Evolutionary conservation across 2,329 filamentous ascomycete species (phyloP).

Genomic region (Penicillium sclerotiorum): DNA sequence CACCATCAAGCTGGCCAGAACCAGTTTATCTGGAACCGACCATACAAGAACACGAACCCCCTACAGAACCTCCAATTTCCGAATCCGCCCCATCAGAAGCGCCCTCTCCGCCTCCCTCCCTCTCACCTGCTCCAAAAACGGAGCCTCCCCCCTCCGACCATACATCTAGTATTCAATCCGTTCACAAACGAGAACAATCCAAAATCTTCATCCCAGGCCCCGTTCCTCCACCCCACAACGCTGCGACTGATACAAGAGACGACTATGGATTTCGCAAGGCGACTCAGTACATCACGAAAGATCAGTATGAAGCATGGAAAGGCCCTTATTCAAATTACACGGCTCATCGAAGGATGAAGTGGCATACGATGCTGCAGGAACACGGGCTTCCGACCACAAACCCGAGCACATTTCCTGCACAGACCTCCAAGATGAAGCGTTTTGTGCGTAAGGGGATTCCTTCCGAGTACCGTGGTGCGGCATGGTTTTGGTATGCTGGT

Average conservation of each 20-base stretch:
- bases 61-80: constrained; percentile 11
- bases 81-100: constrained; percentile 7
- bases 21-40: background rate
- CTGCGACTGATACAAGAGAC: constrained; percentile 59
- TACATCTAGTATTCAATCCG: constrained; percentile 9
- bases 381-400: constrained; percentile 70
- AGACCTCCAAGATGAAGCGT: constrained; percentile 80
- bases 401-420: constrained; percentile 77
- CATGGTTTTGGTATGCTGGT: constrained; percentile 96
- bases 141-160: constrained; percentile 6
- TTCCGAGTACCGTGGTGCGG: constrained; percentile 89
- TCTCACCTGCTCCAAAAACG: constrained; percentile 4
- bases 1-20: constrained; percentile 6
- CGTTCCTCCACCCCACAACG: constrained; percentile 41
- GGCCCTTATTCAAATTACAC: constrained; percentile 73
- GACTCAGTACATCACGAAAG: constrained; percentile 73
- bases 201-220: constrained; percentile 38
- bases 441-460: constrained; percentile 93
- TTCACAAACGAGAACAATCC: constrained; percentile 24
- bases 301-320: constrained; percentile 84
- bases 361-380: constrained; percentile 76
- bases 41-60: background rate
- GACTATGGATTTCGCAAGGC: constrained; percentile 91
- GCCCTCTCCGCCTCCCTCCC: background rate
- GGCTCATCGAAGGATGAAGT: constrained; percentile 75